Evolutionary conservation across 1,139 yeast genomes (phyloP), one percentile per base, ranked within the genome.

Genomic region (Lodderomyces jiufengensis): DNA sequence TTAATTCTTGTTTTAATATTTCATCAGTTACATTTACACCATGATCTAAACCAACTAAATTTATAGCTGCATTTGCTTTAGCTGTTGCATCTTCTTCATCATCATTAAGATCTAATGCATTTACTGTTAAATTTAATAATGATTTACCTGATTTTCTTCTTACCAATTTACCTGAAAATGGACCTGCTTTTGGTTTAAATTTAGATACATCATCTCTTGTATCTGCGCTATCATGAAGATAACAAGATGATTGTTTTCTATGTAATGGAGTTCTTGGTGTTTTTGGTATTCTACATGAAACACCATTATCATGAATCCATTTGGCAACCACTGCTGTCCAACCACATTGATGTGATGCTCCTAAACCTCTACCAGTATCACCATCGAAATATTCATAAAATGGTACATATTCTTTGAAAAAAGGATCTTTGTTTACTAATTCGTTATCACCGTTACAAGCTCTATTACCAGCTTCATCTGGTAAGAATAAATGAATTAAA

Each of bases 271-370:
- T 67, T 38, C 70, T 61, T 26, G 80, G 79, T 36, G 80, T 62
- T 61, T 71, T 62, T 36, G 77, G 70, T 46, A 65, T 53, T 52
- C 75, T 64, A 52, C 80, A 76, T 1, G 87, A 75, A 32, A 80
- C 73, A 39, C 96, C 97, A 34, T 85, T 85, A 58, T 90, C 97
- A 55, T 86, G 95, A 53, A 90, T 87, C 78, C 94, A 79, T 60
- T 92, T 85, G 33, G 96, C 95, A 38, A 88, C 94, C 33, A 90
- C 73, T 0, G 95, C 90, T 1, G 97, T 90, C 97, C 97, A 90
- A 11, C 97, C 97, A 66, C 90, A 83, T 63, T 90, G 97, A 66
- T 92, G 97, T 32, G 92, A 82, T 1, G 97, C 92, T 27, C 97
- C 97, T 42, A 90, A 66, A 5, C 97, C 97, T 50, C 95, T 76